Percentiles rank a stretch among this genome's conserved stretches.
These are phyloP conservation scores for Neurospora sp. DNA, from an alignment of 495 filamentous ascomycete genomes.

Conservation along the genomic window DNA sequence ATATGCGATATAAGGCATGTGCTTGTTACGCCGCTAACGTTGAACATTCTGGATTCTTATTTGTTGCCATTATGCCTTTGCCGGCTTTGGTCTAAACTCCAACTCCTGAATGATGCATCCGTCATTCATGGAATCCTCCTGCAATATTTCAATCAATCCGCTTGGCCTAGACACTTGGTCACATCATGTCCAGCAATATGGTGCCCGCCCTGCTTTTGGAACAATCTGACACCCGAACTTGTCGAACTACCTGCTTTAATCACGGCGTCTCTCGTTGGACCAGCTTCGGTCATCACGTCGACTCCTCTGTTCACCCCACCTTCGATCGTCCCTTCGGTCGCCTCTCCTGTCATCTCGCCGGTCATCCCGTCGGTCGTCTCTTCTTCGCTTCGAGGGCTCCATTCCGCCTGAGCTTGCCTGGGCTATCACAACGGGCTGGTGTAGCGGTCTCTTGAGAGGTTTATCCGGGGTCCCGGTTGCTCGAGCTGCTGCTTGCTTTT, in stretches of 20 bases:
- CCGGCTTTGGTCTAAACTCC: conserved; percentile 3
- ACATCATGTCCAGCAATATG: conserved; percentile 7
- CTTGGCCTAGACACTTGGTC: conserved; percentile 9
- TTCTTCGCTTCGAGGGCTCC: conserved; percentile 18
- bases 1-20: conserved; percentile 14
- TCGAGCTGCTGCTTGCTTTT: conserved; percentile 43
- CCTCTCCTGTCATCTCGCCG: conserved; percentile 3
- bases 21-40: conserved; percentile 11
- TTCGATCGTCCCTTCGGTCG: background rate
- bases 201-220: background rate
- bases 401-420: conserved; percentile 22
- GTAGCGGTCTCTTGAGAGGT: conserved; percentile 43
- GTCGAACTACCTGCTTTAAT: conserved; percentile 6
- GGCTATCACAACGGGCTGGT: conserved; percentile 41
- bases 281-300: conserved; percentile 13
- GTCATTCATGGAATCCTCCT: conserved; percentile 9
- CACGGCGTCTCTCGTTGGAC: conserved; percentile 19
- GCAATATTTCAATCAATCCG: conserved; percentile 5
- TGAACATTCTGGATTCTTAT: conserved; percentile 9
- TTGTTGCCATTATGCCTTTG: conserved; percentile 8
- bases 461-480: conserved; percentile 36
- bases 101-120: conserved; percentile 4
- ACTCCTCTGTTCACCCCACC: background rate
- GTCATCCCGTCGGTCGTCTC: conserved; percentile 15
- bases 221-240: background rate